Percentiles rank a stretch among this genome's conserved stretches.
phyloP scores from a whole-genome alignment of 495 filamentous ascomycete genomes.

The Aspergillus conjunctus region DNA sequence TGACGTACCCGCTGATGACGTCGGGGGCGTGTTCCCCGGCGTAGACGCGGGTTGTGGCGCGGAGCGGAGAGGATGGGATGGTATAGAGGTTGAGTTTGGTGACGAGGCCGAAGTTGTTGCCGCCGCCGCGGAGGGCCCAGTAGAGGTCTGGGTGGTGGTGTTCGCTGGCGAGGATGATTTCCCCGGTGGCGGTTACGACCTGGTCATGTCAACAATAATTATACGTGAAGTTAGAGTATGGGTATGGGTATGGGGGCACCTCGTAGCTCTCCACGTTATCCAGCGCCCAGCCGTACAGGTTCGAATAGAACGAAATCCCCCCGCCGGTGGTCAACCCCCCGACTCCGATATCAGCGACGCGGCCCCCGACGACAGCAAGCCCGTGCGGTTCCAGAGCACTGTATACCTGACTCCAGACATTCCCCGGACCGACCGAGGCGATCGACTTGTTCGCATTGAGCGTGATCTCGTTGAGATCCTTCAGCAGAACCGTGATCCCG shows the following conservation, averaged over 20 bases:
- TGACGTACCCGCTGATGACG: slow-evolving; percentile 32
- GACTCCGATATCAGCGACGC: slow-evolving; percentile 38
- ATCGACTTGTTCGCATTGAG: slow-evolving; percentile 17
- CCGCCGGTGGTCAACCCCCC: slow-evolving; percentile 41
- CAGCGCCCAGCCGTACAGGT: slow-evolving; percentile 35
- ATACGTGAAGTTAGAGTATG: no score
- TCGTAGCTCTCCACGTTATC: slow-evolving; percentile 43
- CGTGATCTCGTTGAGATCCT: slow-evolving; percentile 12
- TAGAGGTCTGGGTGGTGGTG: slow-evolving; percentile 30
- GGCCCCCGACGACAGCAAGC: slow-evolving; percentile 41
- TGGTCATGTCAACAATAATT: no score
- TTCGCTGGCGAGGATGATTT: slow-evolving; percentile 29
- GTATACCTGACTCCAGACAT: slow-evolving; percentile 52
- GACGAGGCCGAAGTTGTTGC: slow-evolving; percentile 37
- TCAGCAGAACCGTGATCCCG: slow-evolving; percentile 34
- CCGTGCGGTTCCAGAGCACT: slow-evolving; percentile 48
- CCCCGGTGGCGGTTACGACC: slow-evolving; percentile 29
- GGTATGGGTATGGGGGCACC: no score
- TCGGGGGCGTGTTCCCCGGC: slow-evolving; percentile 39
- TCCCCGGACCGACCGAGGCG: slow-evolving; percentile 36
- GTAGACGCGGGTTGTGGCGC: slow-evolving; percentile 37
- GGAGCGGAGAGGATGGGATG: slow-evolving; percentile 34
- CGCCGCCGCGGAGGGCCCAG: slow-evolving; percentile 35
- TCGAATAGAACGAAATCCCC: slow-evolving; percentile 24
- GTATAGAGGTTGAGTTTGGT: slow-evolving; percentile 46